Conservation (phyloP, 177 flowering plant species). For the Telopea speciosissima region DNA sequence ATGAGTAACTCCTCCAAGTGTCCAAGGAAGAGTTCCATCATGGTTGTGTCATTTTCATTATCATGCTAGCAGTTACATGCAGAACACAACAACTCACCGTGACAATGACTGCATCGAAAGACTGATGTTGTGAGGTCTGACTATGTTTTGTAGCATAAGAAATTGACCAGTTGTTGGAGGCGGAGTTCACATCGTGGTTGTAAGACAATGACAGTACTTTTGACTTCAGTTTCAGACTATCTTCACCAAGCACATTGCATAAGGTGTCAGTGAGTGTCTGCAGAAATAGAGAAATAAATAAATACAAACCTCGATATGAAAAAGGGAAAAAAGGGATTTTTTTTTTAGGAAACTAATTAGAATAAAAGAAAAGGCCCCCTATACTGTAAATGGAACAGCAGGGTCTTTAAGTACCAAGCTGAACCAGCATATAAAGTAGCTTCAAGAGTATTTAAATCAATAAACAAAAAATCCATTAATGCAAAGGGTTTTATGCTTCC, state of each 20-base stretch:
- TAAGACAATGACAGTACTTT: slow-evolving; percentile 75
- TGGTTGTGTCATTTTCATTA: too few species aligned
- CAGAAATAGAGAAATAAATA: slow-evolving; percentile 15
- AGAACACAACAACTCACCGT: slow-evolving; percentile 45
- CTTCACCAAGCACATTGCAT: slow-evolving; percentile 48
- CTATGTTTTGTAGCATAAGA: slow-evolving; percentile 35
- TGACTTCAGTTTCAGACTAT: slow-evolving; percentile 55
- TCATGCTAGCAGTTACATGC: background rate
- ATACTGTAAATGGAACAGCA: too few species aligned
- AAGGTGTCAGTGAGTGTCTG: slow-evolving; percentile 67
- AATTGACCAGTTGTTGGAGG: slow-evolving; percentile 58
- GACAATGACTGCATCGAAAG: slow-evolving; percentile 89
- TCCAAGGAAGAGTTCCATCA: too few species aligned
- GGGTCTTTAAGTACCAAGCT: too few species aligned
- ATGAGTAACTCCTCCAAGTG: too few species aligned
- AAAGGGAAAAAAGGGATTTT: too few species aligned
- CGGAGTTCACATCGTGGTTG: slow-evolving; percentile 30
- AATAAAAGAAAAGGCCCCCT: too few species aligned
- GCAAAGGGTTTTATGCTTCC: too few species aligned
- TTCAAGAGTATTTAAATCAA: too few species aligned
- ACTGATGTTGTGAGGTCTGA: slow-evolving; percentile 25
- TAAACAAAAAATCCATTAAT: too few species aligned
- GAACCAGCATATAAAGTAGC: too few species aligned
- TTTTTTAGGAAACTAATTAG: background rate
- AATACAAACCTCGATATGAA: background rate